Conservation (phyloP, 2,329 filamentous ascomycete genomes). For the Arthrobotrys iridis region DNA sequence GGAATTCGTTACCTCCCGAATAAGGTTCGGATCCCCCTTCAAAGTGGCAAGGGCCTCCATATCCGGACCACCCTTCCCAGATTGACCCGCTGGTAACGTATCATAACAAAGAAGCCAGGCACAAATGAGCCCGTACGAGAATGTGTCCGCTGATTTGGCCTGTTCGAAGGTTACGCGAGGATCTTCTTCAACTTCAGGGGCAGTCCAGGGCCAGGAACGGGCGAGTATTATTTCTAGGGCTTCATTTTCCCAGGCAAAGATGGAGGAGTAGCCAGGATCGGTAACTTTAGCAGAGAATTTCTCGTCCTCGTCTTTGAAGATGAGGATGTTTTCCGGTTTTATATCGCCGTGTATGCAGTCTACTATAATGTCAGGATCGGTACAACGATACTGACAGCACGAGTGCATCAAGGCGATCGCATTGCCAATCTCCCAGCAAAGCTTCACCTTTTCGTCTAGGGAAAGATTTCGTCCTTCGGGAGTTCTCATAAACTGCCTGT, state of each 20-base stretch:
- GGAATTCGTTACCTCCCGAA: not conserved
- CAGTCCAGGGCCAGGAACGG: conserved; percentile 15
- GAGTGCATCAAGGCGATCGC: not conserved
- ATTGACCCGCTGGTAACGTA: not conserved
- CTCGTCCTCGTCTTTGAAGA: not conserved
- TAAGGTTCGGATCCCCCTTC: not conserved
- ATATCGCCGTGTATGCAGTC: conserved; percentile 6
- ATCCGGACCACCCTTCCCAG: not conserved
- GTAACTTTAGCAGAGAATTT: conserved; percentile 6
- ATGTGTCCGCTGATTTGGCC: conserved; percentile 7
- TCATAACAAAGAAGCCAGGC: conserved; percentile 8
- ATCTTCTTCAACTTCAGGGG: not conserved
- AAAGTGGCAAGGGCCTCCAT: not conserved
- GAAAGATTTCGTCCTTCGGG: not conserved
- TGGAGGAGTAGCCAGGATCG: not conserved
- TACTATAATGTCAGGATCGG: not conserved
- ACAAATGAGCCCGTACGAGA: conserved; percentile 10
- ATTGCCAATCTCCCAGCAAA: conserved; percentile 13
- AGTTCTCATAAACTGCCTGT: conserved; percentile 7
- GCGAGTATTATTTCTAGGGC: not conserved
- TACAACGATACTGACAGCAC: not conserved
- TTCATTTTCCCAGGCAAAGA: not conserved
- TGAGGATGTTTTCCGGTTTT: conserved; percentile 13
- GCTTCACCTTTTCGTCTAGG: not conserved
- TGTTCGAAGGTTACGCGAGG: not conserved